Base-by-base conservation (phyloP, 2,329 filamentous ascomycete genomes). In the Pleomassaria siparia region DNA sequence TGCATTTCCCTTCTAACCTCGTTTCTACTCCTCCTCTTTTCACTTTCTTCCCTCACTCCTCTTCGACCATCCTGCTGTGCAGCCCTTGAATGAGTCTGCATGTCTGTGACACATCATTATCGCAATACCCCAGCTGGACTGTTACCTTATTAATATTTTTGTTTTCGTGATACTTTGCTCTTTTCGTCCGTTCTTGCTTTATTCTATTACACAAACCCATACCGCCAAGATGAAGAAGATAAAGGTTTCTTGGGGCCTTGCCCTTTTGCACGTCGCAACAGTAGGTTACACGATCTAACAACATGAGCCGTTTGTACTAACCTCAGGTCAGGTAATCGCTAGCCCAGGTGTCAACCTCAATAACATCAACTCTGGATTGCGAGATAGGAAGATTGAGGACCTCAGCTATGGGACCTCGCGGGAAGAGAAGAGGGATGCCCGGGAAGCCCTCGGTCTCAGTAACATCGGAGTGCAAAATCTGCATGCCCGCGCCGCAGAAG, bases 41-140 rank as follows among this genome's bases (percentile, higher is more conserved):
- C 37, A 49, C 43, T 54, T 43, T 51, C 40, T 43, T 44, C 51
- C 44, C 47, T 54, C 50, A 21, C 47, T 56, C 46, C 41, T 55
- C 44, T 58, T 68, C 55, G 48, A 56, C 49, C n/a, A 45, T 51
- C 56, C 65, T 70, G 65, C 66, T 69, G 65, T 55, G 67, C 67
- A 68, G 65, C 58, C 59, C 54, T 58, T 63, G 58, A 62, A 50
- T 51, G 59, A 59, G 58, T 60, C 56, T 64, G 63, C 60, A 66
- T 67, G 62, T 66, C 62, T 64, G 63, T 46, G 55, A 58, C 51
- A 54, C 50, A 36, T 58, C 47, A 46, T 50, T 46, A 37, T 55
- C 65, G 56, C 41, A 49, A 37, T 24, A 57, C 53, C 54, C 50
- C 65, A 70, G 67, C 67, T 67, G 67, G 57, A 52, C 67, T 70